Base-by-base conservation (phyloP, 768 basidiomycete genomes). In the Gyrodon lividus region DNA sequence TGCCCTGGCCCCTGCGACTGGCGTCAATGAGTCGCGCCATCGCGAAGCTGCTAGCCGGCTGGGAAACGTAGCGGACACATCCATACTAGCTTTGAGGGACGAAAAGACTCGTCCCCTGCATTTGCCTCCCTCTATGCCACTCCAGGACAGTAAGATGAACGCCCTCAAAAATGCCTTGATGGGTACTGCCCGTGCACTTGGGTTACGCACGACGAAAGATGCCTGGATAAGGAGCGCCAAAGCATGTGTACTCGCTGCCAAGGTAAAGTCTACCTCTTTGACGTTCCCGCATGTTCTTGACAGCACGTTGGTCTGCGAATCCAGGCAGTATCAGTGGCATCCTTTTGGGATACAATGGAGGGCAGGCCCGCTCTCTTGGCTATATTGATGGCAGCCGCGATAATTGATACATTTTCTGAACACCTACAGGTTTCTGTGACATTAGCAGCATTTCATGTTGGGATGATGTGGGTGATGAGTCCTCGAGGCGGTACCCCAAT, bases 341-440 rank as follows among this genome's bases (percentile, higher is more conserved):
- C 56, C 13, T 53, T 38, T 20, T 67, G 61, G 57, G 59, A 62
- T 14, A 28, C 46, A 6, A 30, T 69, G 48, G 68, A 37, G 26
- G 63, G 61, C 6, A 66, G 65, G 33, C 59, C 64, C 2, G 47
- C 64, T 23, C 45, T 70, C 4, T 41, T 69, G 46, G 64, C 51
- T 0, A 47, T 60, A 13, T 61, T 75, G 34, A 63, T 71, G 7
- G 54, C 59, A 1, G 68, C 75, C 2, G 77, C 77, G 2, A 58
- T 80, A 23, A 50, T 67, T 19, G 81, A 82, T 65, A 77, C 75
- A 12, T 67, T 76, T 63, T 74, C 72, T 22, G 77, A 79, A 41
- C 64, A 62, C 19, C 52, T 77, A 9, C 49, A 56, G 45, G 58
- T 70, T 14, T 76, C 77, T 0, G 34, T 73, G 1, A 51, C 72